Conservation (phyloP, 2,329 filamentous ascomycete genomes). For the Claviceps sp. region DNA sequence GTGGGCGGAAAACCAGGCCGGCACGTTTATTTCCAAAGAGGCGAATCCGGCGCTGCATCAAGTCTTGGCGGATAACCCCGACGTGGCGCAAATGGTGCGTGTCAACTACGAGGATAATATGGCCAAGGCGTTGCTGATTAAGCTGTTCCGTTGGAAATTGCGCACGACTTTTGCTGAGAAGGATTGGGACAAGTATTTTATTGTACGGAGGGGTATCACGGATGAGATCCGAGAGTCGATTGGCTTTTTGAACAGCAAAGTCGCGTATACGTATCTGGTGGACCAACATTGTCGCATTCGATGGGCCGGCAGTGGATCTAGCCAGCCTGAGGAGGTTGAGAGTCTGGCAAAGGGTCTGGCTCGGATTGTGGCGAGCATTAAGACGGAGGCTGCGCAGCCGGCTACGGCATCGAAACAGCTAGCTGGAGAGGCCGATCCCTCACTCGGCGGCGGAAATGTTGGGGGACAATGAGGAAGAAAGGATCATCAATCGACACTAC, state of each 20-base stretch:
- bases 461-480: too few species aligned
- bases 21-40: conserved; percentile 52
- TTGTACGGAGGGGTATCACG: conserved; percentile 44
- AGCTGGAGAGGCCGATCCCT: conserved; percentile 12
- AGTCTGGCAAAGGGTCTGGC: conserved; percentile 51
- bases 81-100: conserved; percentile 60
- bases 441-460: too few species aligned
- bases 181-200: conserved; percentile 48
- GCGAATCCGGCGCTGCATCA: conserved; percentile 58
- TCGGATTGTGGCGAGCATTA: conserved; percentile 47
- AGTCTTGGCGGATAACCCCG: conserved; percentile 39
- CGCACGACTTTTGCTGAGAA: conserved; percentile 33
- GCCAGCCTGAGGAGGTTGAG: conserved; percentile 51
- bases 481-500: too few species aligned
- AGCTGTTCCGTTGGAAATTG: conserved; percentile 41
- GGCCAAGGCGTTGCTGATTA: conserved; percentile 47
- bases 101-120: conserved; percentile 80
- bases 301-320: conserved; percentile 76
- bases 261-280: conserved; percentile 86
- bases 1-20: conserved; percentile 75
- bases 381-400: conserved; percentile 21
- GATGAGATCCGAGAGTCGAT: conserved; percentile 50
- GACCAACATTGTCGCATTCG: conserved; percentile 80
- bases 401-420: conserved; percentile 21
- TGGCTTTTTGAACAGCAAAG: conserved; percentile 72